Evolutionary conservation across 2,329 filamentous ascomycete genomes (phyloP), one percentile per base, ranked within the genome.

Genomic region (Nannizziopsis barbatae): DNA sequence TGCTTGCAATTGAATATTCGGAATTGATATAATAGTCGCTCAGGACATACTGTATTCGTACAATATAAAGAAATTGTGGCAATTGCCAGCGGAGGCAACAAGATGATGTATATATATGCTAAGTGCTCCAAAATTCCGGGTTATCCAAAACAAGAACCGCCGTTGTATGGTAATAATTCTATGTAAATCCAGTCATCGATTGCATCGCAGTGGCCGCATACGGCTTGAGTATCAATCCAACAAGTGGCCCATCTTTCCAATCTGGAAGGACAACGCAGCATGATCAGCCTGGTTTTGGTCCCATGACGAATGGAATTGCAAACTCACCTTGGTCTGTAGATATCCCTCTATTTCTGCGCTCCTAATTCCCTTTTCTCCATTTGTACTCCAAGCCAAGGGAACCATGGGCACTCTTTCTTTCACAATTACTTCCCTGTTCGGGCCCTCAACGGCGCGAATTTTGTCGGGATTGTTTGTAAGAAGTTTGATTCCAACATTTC

Each of bases 401-500:
- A 98, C 82, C 92, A 98, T 98, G 1, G 89, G 83, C 10, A 98
- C 89, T 40, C 92, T 72, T 67, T 96, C 90, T 56, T 77, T 85
- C 1, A 98, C 92, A 7, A 84, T 75, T 10, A 98, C 75, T 68
- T 98, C 90, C 9, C 88, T 73, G 55, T 86, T 86, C 0, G 89
- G 89, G 0, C 92, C 92, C 65, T 98, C 92, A 0, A 98, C 85
- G 0, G 92, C 92, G 12, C 87, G 75, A 37, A 98, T 86, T 71
- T 98, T 98, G 58, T 98, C 92, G 0, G 92, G 92, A 60, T 98
- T 98, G 65, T 98, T 98, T 8, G 92, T 98, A 58, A 98, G 70
- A 44, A 98, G 70, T 32, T 86, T 75, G 46, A 96, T 81, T 11
- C 69, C 69, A 27, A 65, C 60, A 18, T 62, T 58, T 22, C 89